Evolutionary conservation across 1,139 yeast genomes (phyloP).

Genomic region (Pneumocystis murina): DNA sequence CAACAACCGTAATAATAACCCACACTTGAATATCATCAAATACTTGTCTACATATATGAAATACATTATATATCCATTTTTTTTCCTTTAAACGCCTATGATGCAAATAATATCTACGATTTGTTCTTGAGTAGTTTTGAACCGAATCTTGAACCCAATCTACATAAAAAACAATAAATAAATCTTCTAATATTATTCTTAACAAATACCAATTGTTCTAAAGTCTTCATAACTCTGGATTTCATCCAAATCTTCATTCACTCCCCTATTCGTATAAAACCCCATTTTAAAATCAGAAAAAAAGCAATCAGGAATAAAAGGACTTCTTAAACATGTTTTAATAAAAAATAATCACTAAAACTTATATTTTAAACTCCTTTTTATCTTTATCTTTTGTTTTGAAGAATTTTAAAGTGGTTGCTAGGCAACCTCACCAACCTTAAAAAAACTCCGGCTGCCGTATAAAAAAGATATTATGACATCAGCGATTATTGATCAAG

Average conservation of each 20-base stretch:
- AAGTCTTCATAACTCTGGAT: constrained; percentile 25
- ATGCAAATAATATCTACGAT: constrained; percentile 16
- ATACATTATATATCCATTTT: constrained; percentile 12
- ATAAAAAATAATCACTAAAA: neutral
- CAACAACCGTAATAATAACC: constrained; percentile 61
- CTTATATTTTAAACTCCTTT: neutral
- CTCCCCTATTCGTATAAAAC: neutral
- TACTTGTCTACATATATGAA: constrained; percentile 18
- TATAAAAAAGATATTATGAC: neutral
- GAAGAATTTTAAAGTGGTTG: neutral
- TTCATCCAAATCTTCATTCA: constrained; percentile 16
- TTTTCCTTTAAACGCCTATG: constrained; percentile 12
- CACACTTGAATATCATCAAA: constrained; percentile 50
- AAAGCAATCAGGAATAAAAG: neutral
- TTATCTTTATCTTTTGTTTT: neutral
- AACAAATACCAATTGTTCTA: constrained; percentile 18
- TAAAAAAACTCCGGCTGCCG: neutral
- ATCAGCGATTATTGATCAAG: neutral
- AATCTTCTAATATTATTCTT: neutral
- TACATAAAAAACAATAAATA: constrained; percentile 26
- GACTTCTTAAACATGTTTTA: neutral
- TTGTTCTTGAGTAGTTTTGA: constrained; percentile 30
- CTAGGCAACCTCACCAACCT: neutral
- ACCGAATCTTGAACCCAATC: constrained; percentile 80
- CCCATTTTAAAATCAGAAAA: neutral